Conservation (phyloP, 2,329 filamentous ascomycete species). For the Paecilomyces dactylethromorphus region DNA sequence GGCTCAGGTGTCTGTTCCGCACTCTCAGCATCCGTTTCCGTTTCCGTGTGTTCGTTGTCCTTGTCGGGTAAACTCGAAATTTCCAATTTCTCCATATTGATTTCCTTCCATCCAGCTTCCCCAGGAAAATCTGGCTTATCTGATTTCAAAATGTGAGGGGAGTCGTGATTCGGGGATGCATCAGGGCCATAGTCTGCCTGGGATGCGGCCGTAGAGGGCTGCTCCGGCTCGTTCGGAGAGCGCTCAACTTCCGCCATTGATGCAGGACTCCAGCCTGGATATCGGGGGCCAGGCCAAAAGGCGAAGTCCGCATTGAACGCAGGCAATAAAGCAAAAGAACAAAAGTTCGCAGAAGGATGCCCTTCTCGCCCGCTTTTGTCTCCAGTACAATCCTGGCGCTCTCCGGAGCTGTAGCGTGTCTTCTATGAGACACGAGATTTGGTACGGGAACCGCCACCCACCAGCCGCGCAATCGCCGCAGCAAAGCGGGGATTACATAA, state of each 20-base stretch:
- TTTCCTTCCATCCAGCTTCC: slow-evolving; percentile 21
- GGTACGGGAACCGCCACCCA: slow-evolving; percentile 12
- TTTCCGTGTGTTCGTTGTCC: slow-evolving; percentile 4
- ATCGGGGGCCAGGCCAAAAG: slow-evolving; percentile 15
- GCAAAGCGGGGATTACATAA: background rate
- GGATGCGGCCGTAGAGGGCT: slow-evolving; percentile 17
- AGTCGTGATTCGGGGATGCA: slow-evolving; percentile 17
- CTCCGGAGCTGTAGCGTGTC: slow-evolving; percentile 9
- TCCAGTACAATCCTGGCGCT: background rate
- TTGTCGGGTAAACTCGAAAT: slow-evolving; percentile 5
- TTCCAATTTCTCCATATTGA: slow-evolving; percentile 14
- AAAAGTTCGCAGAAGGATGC: slow-evolving; percentile 10
- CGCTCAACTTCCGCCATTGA: slow-evolving; percentile 37
- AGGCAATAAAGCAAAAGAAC: slow-evolving; percentile 9
- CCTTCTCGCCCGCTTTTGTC: background rate
- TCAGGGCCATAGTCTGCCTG: slow-evolving; percentile 21
- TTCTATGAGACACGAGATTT: slow-evolving; percentile 3
- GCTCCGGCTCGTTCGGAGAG: slow-evolving; percentile 23
- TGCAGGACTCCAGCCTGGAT: slow-evolving; percentile 29
- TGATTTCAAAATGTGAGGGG: slow-evolving; percentile 17
- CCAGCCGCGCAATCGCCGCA: slow-evolving; percentile 10
- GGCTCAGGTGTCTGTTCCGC: slow-evolving; percentile 17
- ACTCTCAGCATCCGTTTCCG: slow-evolving; percentile 14
- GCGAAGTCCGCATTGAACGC: slow-evolving; percentile 21
- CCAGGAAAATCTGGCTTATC: slow-evolving; percentile 25